Percentiles rank a stretch among this genome's conserved stretches.
Conservation (phyloP, 495 filamentous ascomycete species). For the Daldinia loculata region DNA sequence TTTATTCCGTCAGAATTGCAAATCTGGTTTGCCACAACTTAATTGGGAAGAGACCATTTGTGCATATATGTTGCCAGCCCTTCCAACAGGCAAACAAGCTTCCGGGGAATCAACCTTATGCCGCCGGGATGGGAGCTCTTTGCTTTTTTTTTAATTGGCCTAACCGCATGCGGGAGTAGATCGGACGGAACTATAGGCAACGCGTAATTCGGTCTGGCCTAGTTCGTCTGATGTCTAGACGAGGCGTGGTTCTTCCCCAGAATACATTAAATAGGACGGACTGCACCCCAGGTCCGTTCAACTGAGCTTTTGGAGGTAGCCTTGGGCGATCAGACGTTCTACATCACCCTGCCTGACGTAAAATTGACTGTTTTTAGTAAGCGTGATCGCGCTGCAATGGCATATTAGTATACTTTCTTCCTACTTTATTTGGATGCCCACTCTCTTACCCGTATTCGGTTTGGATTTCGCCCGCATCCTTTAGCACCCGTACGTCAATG, state of each 20-base stretch:
- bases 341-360: slow-evolving; percentile 98
- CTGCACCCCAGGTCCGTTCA: slow-evolving; percentile 55
- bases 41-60: slow-evolving; percentile 10
- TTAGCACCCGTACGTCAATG: slow-evolving; percentile 95
- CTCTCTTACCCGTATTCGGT: slow-evolving; percentile 92
- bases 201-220: neutral
- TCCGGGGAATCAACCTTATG: slow-evolving; percentile 30
- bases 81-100: slow-evolving; percentile 27
- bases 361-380: slow-evolving; percentile 98
- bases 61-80: slow-evolving; percentile 21
- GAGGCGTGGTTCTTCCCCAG: neutral
- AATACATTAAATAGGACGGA: neutral
- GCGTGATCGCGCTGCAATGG: slow-evolving; percentile 79
- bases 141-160: neutral
- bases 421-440: slow-evolving; percentile 32
- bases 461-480: slow-evolving; percentile 98
- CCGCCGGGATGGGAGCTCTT: slow-evolving; percentile 18
- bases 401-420: slow-evolving; percentile 15
- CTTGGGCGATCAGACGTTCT: slow-evolving; percentile 91
- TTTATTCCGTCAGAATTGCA: slow-evolving; percentile 40
- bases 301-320: slow-evolving; percentile 92
- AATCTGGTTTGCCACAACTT: slow-evolving; percentile 30
- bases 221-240: slow-evolving; percentile 1
- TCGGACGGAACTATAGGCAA: slow-evolving; percentile 3
- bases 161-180: slow-evolving; percentile 16